Conservation (phyloP, 768 basidiomycete genomes). For the Lactarius deliciosus region DNA sequence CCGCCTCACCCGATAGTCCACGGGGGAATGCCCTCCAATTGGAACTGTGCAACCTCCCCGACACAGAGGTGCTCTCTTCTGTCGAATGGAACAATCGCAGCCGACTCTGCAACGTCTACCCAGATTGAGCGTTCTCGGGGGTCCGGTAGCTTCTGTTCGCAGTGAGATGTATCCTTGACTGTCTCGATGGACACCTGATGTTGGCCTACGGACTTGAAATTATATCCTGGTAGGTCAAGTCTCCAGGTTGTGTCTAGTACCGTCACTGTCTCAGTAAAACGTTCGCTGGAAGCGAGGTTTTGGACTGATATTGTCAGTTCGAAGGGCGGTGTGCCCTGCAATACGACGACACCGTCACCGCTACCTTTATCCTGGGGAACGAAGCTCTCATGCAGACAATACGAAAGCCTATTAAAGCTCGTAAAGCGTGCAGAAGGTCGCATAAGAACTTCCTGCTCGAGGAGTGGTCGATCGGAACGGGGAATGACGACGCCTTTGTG, state of each 20-base stretch:
- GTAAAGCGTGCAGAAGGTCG: slow-evolving; percentile 82
- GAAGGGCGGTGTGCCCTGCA: slow-evolving; percentile 89
- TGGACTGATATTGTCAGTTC: slow-evolving; percentile 69
- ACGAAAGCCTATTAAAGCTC: slow-evolving; percentile 61
- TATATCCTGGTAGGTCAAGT: slow-evolving; percentile 64
- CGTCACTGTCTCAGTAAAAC: slow-evolving; percentile 55
- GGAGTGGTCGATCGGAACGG: slow-evolving; percentile 63
- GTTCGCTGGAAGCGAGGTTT: slow-evolving; percentile 69
- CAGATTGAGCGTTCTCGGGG: slow-evolving; percentile 61
- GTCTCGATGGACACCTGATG: slow-evolving; percentile 78
- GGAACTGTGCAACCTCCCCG: slow-evolving; percentile 87
- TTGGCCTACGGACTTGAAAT: slow-evolving; percentile 75
- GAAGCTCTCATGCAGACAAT: slow-evolving; percentile 73
- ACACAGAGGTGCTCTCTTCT: slow-evolving; percentile 81
- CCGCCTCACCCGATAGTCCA: slow-evolving; percentile 78
- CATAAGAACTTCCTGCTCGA: slow-evolving; percentile 82
- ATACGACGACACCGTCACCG: slow-evolving; percentile 58
- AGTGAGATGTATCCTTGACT: slow-evolving; percentile 77
- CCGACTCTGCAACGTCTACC: slow-evolving; percentile 96
- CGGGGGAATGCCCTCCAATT: slow-evolving; percentile 90
- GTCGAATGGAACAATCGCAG: slow-evolving; percentile 85
- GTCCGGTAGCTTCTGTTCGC: slow-evolving; percentile 70
- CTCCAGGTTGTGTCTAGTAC: slow-evolving; percentile 61
- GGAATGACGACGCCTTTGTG: slow-evolving; percentile 63
- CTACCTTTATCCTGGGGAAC: slow-evolving; percentile 51